Base-by-base conservation (phyloP, 2,329 filamentous ascomycete species). In the Aureobasidium uvarum region DNA sequence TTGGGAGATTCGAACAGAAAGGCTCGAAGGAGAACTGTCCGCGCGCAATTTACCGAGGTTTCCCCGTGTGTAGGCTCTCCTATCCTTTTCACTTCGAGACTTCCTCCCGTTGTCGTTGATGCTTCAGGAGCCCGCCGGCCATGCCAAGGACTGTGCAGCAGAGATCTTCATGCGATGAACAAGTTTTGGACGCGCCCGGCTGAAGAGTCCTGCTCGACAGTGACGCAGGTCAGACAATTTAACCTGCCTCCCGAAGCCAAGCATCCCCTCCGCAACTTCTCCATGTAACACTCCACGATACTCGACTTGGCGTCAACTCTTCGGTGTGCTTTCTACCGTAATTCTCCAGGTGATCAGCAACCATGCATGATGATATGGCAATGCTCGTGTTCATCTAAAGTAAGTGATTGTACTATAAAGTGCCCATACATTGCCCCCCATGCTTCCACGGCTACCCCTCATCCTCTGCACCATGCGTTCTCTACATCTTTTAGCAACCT, bases 261-360 rank as follows among this genome's bases (percentile, higher is more conserved):
- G 46, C 14, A 33, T 28, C 33, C 31, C 33, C 43, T 62, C 31
- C 38, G 39, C 43, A 25, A 39, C 31, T 50, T 31, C 41, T 31
- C 52, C 55, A 8, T 20, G 46, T n/a, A 25, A 8, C 20, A 39
- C 51, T 39, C 51, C 51, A 25, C n/a, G 18, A 56, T 33, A 7
- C 5, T 59, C 25, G 33, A 39, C 55, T 59, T 46, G 55, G 55
- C 55, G 23, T 45, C 28, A 36, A 46, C 20, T 18, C 55, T 50
- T 50, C 58, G 58, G 45, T 52, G 43, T 51, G 46, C 36, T 52
- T 62, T 62, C 59, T 43, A 23, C 59, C 59, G 59, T 52, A 33
- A 11, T 8, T 43, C 36, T 33, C 7, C n/a, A 46, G 46, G 43
- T 62, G 59, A 62, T 62, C 59, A 48, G 18, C 59, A 23, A 13